Percentiles rank a stretch among this genome's conserved stretches.
phyloP scores from a whole-genome alignment of 2,329 filamentous ascomycete species.

The Dothidotthia symphoricarpi region DNA sequence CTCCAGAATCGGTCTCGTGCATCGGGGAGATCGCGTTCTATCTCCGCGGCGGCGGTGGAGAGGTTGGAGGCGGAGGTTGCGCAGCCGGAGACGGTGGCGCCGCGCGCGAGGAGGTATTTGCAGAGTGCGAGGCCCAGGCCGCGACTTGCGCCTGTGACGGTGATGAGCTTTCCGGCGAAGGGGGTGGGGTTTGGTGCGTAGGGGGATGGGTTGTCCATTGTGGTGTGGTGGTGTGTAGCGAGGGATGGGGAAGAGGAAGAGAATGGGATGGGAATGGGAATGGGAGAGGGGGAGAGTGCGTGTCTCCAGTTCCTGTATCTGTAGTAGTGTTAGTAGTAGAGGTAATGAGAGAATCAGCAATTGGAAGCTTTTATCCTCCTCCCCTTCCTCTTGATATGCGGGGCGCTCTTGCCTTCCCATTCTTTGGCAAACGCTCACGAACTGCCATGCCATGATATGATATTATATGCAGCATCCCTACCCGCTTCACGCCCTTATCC shows the following conservation, averaged over 20 bases:
- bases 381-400: too few species aligned
- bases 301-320: neutral
- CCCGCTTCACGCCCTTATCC: too few species aligned
- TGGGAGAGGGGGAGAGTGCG: too few species aligned
- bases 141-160: conserved; percentile 14
- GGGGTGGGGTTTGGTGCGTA: conserved; percentile 9
- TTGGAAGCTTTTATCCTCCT: neutral
- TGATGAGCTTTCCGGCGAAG: conserved; percentile 12
- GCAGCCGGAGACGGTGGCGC: conserved; percentile 13
- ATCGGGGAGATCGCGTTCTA: conserved; percentile 10
- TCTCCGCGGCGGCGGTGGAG: conserved; percentile 8
- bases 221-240: neutral
- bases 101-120: conserved; percentile 11
- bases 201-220: conserved; percentile 1
- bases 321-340: neutral
- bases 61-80: conserved; percentile 11
- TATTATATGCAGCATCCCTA: too few species aligned
- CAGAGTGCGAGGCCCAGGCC: conserved; percentile 9
- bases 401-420: too few species aligned
- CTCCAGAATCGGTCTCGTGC: conserved; percentile 9
- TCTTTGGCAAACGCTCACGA: too few species aligned
- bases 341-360: neutral
- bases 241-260: neutral
- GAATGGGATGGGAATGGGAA: neutral
- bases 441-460: too few species aligned